Percentiles rank a stretch among this genome's conserved stretches.
Evolutionary conservation across 441 rosid species (phyloP).

Genomic region (Gossypium laxum): DNA sequence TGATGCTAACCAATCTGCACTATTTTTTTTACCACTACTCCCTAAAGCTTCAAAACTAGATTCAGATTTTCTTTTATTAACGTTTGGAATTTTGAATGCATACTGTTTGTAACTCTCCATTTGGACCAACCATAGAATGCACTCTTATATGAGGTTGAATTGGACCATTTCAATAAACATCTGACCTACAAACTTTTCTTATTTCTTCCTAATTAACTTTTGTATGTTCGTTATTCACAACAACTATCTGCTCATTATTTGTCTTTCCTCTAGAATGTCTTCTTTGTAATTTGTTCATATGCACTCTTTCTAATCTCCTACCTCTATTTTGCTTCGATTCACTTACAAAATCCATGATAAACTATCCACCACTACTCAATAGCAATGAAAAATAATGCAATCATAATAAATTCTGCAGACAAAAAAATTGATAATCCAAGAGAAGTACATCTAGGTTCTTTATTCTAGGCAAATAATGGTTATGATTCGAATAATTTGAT

Average conservation of each 20-base stretch:
- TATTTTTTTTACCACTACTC: neutral
- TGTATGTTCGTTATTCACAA: neutral
- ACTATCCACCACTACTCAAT: neutral
- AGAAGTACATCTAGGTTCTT: no score
- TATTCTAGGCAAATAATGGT: no score
- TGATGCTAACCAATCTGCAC: neutral
- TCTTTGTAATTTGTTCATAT: neutral
- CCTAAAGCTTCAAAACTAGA: neutral
- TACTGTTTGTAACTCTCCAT: neutral
- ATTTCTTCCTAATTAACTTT: neutral
- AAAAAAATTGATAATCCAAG: no score
- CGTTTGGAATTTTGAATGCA: neutral
- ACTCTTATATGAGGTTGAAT: neutral
- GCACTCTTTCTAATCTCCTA: neutral
- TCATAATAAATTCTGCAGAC: no score
- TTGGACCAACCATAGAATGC: neutral
- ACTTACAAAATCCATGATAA: neutral
- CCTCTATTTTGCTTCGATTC: neutral
- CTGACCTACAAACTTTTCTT: neutral
- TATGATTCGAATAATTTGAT: no score
- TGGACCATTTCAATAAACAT: neutral
- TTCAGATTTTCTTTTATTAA: neutral
- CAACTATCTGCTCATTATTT: neutral
- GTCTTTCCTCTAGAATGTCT: neutral
- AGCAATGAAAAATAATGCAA: no score